These are phyloP conservation scores for Alopecurus myosuroides DNA, from an alignment of 176 grass and related monocot genomes.

Conservation along the genomic window DNA sequence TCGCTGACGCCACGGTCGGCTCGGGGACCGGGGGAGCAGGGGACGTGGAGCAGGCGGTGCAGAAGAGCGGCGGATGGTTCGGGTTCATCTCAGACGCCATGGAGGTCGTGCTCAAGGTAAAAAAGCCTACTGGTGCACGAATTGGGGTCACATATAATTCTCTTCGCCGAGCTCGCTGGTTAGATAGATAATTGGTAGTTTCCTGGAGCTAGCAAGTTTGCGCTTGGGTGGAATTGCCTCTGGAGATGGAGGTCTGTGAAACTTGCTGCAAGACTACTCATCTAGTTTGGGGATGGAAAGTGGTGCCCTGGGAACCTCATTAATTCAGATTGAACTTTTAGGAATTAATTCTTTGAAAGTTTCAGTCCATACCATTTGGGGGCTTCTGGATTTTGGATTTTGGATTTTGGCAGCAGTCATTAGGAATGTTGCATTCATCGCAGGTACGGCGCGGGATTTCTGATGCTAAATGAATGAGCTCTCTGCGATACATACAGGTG, in stretches of 20 bases:
- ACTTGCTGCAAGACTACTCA: not conserved
- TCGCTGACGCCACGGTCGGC: slow-evolving; percentile 73
- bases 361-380: not conserved
- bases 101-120: slow-evolving; percentile 96
- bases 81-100: slow-evolving; percentile 91
- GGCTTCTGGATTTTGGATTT: too few relatives aligned
- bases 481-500: too few relatives aligned
- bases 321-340: not conserved
- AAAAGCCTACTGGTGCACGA: too few relatives aligned
- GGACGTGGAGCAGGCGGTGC: slow-evolving; percentile 31
- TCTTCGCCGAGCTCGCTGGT: not conserved
- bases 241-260: too few relatives aligned
- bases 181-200: not conserved
- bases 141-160: too few relatives aligned
- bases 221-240: not conserved
- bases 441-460: too few relatives aligned
- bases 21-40: slow-evolving; percentile 19
- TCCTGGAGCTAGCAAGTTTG: not conserved
- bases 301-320: not conserved
- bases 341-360: not conserved
- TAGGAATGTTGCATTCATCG: too few relatives aligned
- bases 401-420: too few relatives aligned
- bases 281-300: too few relatives aligned
- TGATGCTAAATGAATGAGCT: too few relatives aligned
- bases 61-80: slow-evolving; percentile 90